Evolutionary conservation across 306 rosid genomes (phyloP).

Genomic region (Pyrus pyrifolia): DNA sequence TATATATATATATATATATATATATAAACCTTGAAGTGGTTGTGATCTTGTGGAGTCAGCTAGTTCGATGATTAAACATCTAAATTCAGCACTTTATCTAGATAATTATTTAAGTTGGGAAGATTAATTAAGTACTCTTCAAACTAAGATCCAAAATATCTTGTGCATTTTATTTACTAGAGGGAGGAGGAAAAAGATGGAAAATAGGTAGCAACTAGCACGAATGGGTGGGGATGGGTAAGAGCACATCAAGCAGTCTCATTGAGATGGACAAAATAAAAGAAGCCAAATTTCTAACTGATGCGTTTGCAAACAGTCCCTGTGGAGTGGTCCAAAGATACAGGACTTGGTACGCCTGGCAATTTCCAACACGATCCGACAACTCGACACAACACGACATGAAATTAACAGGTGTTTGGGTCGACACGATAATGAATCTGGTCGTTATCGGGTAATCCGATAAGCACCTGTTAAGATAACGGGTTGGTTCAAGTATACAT

Average conservation of each 20-base stretch:
- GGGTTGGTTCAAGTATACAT: too few species aligned
- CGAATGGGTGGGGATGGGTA: constrained; percentile 11
- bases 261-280: constrained; percentile 4
- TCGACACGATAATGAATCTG: too few species aligned
- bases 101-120: too few species aligned
- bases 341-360: not conserved
- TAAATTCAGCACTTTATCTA: not conserved
- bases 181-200: not conserved
- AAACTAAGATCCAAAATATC: too few species aligned
- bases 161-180: not conserved
- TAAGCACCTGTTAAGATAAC: too few species aligned
- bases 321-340: constrained; percentile 20
- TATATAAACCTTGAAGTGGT: not conserved
- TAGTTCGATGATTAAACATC: not conserved
- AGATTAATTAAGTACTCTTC: too few species aligned
- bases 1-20: not conserved
- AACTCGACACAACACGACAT: too few species aligned
- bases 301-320: constrained; percentile 8
- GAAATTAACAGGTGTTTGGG: too few species aligned
- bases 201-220: not conserved
- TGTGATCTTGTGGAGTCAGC: not conserved
- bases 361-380: too few species aligned
- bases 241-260: not conserved
- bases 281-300: not conserved
- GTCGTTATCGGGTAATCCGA: too few species aligned